Percentiles rank a stretch among this genome's conserved stretches.
phyloP scores from a whole-genome alignment of 1,284 basidiomycete genomes.

The Ganoderma boninense region DNA sequence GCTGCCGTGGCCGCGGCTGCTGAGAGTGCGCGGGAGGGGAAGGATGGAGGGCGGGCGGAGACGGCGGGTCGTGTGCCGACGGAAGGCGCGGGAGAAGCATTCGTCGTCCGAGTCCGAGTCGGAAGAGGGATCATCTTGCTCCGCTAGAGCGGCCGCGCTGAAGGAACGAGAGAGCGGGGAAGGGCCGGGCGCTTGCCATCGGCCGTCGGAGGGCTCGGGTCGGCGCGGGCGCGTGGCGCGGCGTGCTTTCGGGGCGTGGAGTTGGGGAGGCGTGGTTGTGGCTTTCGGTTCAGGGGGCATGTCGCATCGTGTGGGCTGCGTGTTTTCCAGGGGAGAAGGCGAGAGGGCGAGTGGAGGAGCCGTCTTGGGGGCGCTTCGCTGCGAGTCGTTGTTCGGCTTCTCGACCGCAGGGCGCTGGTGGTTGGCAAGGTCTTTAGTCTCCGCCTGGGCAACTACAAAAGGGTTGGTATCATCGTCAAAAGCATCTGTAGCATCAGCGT shows the following conservation, averaged over 20 bases:
- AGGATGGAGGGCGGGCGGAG: constrained; percentile 3
- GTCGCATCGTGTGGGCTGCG: constrained; percentile 5
- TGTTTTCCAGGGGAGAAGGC: background rate
- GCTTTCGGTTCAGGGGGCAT: background rate
- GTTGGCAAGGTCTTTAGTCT: background rate
- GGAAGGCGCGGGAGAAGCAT: background rate
- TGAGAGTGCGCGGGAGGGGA: constrained; percentile 10
- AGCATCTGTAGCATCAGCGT: background rate
- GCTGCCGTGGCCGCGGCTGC: background rate
- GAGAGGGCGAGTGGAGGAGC: background rate
- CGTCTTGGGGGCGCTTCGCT: background rate
- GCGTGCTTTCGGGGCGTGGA: background rate
- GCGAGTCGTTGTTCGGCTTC: background rate
- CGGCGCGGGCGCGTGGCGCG: background rate
- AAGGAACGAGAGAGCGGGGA: background rate
- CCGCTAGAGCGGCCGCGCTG: background rate
- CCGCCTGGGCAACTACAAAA: background rate
- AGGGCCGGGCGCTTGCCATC: constrained; percentile 3
- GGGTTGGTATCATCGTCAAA: constrained; percentile 8
- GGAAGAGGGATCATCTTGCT: background rate
- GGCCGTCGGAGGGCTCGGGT: background rate
- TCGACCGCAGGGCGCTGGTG: background rate
- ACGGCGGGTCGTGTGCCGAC: background rate
- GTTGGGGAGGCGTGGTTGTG: background rate
- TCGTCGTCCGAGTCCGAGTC: background rate